Evolutionary conservation across 208 protist species (phyloP), one percentile per base, ranked within the genome.

Genomic region (Wallacemonas rigidus): DNA sequence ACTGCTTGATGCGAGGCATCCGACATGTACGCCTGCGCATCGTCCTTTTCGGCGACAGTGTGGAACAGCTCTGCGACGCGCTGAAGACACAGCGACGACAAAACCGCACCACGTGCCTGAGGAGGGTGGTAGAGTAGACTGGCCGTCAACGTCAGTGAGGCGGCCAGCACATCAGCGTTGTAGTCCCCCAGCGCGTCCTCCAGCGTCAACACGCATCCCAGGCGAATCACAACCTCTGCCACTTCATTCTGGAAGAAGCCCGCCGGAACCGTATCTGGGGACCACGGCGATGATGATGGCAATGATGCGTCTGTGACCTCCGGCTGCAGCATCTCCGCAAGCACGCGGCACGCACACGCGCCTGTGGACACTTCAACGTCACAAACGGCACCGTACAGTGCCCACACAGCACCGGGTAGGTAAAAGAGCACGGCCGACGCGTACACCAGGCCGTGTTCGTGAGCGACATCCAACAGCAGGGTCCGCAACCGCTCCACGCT

Each of bases 111-210:
- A 1, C 71, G 70, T 35, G 56, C 38, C 14, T 58, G 44, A 1
- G 72, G 54, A 47, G 67, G 74, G 35, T 75, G 67, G 26, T 4
- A 26, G 11, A 79, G 14, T 1, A 85, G 70, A 11, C 67, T 67
- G 26, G 36, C 44, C 36, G 80, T 40, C 14, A 87, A 58, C 35
- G 44, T 38, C 35, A 76, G n/a, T n/a, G 79, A 78, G 12, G 60
- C 69, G 9, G 73, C 40, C 14, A 84, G 60, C 9, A 84, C 82
- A 38, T 67, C 56, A 14, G 44, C 76, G 53, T 65, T 81, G 68
- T 84, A 84, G 63, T 86, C 84, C 17, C 50, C 55, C 6, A 86
- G 63, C 36, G 74, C 61, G 69, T 85, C 80, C 40, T 82, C 78
- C 43, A 89, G 55, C n/a, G 75, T 54, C 14, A 76, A 38, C 36